Base-by-base conservation (phyloP, 2,329 filamentous ascomycete genomes). In the Venturia oleaginea region DNA sequence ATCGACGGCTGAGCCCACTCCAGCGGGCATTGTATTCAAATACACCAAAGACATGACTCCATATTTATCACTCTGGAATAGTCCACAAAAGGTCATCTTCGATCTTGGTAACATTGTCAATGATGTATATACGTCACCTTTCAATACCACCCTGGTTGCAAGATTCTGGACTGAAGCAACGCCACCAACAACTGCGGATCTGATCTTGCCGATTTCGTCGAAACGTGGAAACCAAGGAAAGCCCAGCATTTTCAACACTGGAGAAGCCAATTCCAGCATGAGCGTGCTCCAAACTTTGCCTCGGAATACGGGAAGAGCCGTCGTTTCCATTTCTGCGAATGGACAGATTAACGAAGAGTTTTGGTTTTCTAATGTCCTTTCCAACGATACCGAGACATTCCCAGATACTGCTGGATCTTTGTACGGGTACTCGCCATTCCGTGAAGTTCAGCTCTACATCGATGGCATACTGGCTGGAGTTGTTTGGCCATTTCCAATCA, bases 261-360 rank as follows among this genome's bases (percentile, higher is more conserved):
- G 77, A 0, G 80, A 88, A 13, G 19, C 30, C 65, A 83, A 81
- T 65, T 86, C 88, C 0, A 81, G 80, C 0, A 32, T 43, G 11
- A 48, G 24, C 17, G 83, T 83, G 67, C 79, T 78, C 0, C 74
- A 91, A 51, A 76, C 69, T n/a, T 79, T 95, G 54, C 90, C 90
- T 2, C 79, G 76, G 61, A 88, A 90, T 70, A 80, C 81, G 24
- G 83, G 84, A 63, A 85, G 86, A 65, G 91, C 90, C 22, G 83
- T 92, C 10, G 84, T 93, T 64, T 86, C 88, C 0, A 81, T 94
- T n/a, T 85, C 88, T 10, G 89, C 90, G 19, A 91, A 86, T 68
- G 91, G 89, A 0, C 91, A 94, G 72, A 81, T 82, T 0, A 76
- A 80, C 19, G 91, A 94, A 76, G 91, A 95, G 72, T 93, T 93